phyloP scores from a whole-genome alignment of 2,329 filamentous ascomycete genomes.

The Monosporascus sp. region DNA sequence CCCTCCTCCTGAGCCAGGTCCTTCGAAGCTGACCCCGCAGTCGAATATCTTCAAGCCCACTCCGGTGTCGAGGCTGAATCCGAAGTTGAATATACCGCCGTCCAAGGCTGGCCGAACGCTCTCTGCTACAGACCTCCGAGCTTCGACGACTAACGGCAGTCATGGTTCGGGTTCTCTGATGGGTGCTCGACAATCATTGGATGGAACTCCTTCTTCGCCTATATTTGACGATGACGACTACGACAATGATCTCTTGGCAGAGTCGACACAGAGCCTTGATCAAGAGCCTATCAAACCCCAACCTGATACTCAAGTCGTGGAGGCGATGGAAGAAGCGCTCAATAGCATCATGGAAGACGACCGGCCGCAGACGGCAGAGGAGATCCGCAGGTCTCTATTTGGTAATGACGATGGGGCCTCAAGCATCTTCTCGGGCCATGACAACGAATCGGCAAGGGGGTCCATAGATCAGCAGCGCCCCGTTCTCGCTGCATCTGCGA shows the following conservation, averaged over 20 bases:
- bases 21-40: constrained; percentile 27
- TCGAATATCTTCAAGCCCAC: constrained; percentile 40
- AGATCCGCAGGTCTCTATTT: constrained; percentile 63
- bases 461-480: constrained; percentile 32
- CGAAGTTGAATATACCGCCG: constrained; percentile 28
- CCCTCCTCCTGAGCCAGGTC: constrained; percentile 14
- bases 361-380: constrained; percentile 57
- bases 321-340: constrained; percentile 87
- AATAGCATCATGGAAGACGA: constrained; percentile 87
- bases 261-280: constrained; percentile 75
- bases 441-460: constrained; percentile 49
- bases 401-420: constrained; percentile 46
- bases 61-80: constrained; percentile 36
- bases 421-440: constrained; percentile 46
- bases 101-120: constrained; percentile 34
- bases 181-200: constrained; percentile 60
- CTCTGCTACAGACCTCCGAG: constrained; percentile 44
- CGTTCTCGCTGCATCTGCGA: constrained; percentile 23
- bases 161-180: constrained; percentile 34
- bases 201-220: constrained; percentile 50
- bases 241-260: constrained; percentile 63
- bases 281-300: constrained; percentile 58
- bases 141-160: constrained; percentile 31
- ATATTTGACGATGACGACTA: constrained; percentile 80
- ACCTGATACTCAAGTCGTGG: constrained; percentile 75